These are phyloP conservation scores for Linderniella brevidens DNA, from an alignment of 257 asterid species.

Conservation along the genomic window DNA sequence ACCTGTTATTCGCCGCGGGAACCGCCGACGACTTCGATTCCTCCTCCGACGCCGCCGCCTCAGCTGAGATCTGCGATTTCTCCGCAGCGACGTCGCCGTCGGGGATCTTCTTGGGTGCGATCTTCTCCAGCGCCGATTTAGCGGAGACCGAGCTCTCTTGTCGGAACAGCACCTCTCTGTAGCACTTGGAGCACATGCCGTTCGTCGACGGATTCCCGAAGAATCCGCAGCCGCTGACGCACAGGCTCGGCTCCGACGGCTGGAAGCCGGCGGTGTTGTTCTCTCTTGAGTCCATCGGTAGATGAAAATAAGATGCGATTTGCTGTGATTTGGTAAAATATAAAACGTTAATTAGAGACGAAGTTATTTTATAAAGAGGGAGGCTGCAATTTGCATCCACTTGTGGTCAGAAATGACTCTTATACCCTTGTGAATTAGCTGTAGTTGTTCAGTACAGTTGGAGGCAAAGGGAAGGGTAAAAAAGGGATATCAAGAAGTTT, in stretches of 20 bases:
- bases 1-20: not conserved
- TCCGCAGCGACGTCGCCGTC: not conserved
- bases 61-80: not conserved
- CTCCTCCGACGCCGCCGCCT: no score
- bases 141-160: not conserved
- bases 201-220: conserved; percentile 1
- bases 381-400: no score
- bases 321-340: no score
- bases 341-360: no score
- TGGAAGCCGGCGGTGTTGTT: not conserved
- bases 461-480: no score
- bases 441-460: no score
- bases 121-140: not conserved
- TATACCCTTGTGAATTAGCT: no score
- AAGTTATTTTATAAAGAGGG: no score
- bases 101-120: not conserved
- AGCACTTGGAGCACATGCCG: conserved; percentile 2
- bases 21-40: no score
- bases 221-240: conserved; percentile 5
- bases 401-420: no score
- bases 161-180: not conserved
- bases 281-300: not conserved
- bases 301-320: no score
- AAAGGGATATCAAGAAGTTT: no score
- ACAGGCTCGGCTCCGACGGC: not conserved